Evolutionary conservation across 2,329 filamentous ascomycete genomes (phyloP).

Genomic region (Colletotrichum simmondsii): DNA sequence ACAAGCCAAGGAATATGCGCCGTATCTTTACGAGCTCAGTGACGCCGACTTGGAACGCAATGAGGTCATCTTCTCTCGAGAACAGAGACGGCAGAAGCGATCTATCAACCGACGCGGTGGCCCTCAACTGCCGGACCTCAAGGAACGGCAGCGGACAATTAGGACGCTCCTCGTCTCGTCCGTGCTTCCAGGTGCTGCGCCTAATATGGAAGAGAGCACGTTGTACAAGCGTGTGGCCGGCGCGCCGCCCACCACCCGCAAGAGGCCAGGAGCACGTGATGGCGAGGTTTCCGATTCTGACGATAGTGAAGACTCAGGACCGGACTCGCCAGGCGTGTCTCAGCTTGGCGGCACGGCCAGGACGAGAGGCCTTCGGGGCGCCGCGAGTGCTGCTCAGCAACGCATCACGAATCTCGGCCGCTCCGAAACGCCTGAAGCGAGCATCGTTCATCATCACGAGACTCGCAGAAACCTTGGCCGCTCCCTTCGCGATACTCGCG

Average conservation of each 20-base stretch:
- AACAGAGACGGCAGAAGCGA: constrained; percentile 93
- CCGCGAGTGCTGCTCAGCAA: constrained; percentile 86
- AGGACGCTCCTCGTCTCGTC: constrained; percentile 92
- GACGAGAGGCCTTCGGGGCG: constrained; percentile 88
- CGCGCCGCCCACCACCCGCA: constrained; percentile 63
- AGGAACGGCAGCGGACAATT: constrained; percentile 92
- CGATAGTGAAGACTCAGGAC: constrained; percentile 87
- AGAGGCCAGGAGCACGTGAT: constrained; percentile 66
- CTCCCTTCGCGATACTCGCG: constrained; percentile 71
- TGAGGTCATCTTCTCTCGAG: constrained; percentile 91
- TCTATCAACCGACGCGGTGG: constrained; percentile 94
- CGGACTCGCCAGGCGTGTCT: constrained; percentile 85
- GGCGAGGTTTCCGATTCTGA: constrained; percentile 88
- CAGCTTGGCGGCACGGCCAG: constrained; percentile 82
- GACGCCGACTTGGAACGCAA: constrained; percentile 91
- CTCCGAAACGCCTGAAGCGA: constrained; percentile 89
- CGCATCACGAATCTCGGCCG: constrained; percentile 85
- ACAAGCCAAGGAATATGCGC: constrained; percentile 92
- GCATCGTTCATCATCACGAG: constrained; percentile 71
- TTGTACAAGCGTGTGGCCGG: constrained; percentile 83
- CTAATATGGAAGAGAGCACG: constrained; percentile 83
- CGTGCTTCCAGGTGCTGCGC: constrained; percentile 87
- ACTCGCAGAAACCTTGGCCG: constrained; percentile 71
- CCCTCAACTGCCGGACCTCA: constrained; percentile 93
- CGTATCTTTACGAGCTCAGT: constrained; percentile 93